phyloP scores from a whole-genome alignment of 2,329 filamentous ascomycete genomes.

The Geosmithia morbida region DNA sequence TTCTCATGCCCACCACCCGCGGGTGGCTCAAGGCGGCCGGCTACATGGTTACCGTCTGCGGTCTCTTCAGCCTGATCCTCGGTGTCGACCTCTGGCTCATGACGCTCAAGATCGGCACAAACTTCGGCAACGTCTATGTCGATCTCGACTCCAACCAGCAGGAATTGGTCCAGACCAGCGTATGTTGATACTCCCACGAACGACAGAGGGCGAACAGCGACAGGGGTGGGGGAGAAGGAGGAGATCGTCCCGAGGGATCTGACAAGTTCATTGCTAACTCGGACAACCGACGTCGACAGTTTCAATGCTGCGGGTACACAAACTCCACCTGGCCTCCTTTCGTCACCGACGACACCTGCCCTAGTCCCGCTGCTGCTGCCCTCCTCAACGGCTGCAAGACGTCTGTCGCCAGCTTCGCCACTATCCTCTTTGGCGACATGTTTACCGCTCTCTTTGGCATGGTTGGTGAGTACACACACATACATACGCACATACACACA shows the following conservation, averaged over 20 bases:
- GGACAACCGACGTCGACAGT: conserved; percentile 29
- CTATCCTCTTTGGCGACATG: conserved; percentile 57
- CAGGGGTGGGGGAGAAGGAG: too few relatives aligned
- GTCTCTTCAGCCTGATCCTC: conserved; percentile 48
- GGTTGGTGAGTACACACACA: conserved; percentile 37
- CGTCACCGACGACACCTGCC: conserved; percentile 52
- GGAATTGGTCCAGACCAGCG: conserved; percentile 48
- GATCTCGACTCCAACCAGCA: conserved; percentile 42
- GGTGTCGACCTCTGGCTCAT: conserved; percentile 59
- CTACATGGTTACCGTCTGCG: conserved; percentile 47
- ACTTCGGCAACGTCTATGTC: conserved; percentile 47
- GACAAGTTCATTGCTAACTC: too few relatives aligned
- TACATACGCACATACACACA: not conserved
- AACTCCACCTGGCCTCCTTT: conserved; percentile 62
- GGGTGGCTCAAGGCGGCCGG: conserved; percentile 57
- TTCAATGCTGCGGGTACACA: conserved; percentile 67
- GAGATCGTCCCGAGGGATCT: too few relatives aligned
- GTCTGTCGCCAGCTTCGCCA: conserved; percentile 53
- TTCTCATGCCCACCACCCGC: conserved; percentile 50
- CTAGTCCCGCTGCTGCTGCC: conserved; percentile 55
- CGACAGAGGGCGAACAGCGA: too few relatives aligned
- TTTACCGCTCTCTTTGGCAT: conserved; percentile 73
- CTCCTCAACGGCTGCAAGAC: conserved; percentile 55
- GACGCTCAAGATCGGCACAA: conserved; percentile 52
- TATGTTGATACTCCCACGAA: too few relatives aligned